These are phyloP conservation scores for Jimgerdemannia flammicorona DNA, from an alignment of 192 early-diverging fungal species.

Conservation along the genomic window DNA sequence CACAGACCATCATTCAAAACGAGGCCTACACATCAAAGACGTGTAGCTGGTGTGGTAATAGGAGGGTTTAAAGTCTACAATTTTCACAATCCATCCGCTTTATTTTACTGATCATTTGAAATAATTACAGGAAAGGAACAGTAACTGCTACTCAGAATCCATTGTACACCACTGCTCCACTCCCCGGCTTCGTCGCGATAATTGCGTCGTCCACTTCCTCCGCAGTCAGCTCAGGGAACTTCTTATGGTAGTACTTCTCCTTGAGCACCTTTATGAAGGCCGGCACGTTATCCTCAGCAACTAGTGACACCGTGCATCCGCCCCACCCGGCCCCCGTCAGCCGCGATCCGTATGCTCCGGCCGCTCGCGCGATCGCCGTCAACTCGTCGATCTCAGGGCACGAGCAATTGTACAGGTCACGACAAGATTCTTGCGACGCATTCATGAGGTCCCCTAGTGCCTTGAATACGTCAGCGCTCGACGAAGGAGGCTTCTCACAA, in stretches of 20 bases:
- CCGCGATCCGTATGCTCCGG: conserved; percentile 78
- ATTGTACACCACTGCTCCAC: conserved; percentile 40
- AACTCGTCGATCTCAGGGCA: conserved; percentile 84
- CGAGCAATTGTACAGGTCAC: conserved; percentile 77
- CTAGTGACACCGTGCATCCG: conserved; percentile 78
- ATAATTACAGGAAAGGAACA: no score
- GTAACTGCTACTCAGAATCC: conserved; percentile 11
- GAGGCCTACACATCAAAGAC: no score
- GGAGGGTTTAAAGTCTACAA: no score
- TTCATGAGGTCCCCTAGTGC: conserved; percentile 87
- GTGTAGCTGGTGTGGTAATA: no score
- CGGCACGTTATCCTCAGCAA: conserved; percentile 55
- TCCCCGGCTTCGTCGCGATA: conserved; percentile 43
- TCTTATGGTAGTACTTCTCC: conserved; percentile 60
- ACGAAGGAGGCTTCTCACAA: conserved; percentile 41
- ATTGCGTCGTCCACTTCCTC: conserved; percentile 48
- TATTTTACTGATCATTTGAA: no score
- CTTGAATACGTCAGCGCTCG: conserved; percentile 27
- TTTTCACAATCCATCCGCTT: no score
- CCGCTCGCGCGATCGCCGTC: conserved; percentile 50
- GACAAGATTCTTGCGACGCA: conserved; percentile 80
- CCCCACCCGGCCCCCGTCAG: conserved; percentile 83
- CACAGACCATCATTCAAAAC: no score
- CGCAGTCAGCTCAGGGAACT: conserved; percentile 43
- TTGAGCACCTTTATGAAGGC: conserved; percentile 60